phyloP scores from a whole-genome alignment of 768 basidiomycete species.

The Paxillus rubicundulus region DNA sequence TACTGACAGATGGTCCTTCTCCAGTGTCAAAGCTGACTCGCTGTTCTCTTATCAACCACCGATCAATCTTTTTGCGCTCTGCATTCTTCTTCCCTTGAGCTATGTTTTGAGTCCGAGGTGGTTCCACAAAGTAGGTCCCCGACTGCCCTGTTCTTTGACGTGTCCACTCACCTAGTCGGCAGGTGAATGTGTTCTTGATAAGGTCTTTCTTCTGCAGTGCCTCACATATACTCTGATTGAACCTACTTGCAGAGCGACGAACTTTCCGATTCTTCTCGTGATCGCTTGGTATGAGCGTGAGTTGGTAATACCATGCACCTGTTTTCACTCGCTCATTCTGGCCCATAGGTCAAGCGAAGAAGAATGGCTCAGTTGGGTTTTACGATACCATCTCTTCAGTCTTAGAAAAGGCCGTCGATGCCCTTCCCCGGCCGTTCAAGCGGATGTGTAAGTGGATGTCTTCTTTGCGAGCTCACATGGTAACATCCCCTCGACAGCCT shows the following conservation, averaged over 20 bases:
- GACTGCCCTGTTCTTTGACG: slow-evolving; percentile 1
- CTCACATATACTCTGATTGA: not conserved
- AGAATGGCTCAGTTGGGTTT: slow-evolving; percentile 59
- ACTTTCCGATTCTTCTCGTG: slow-evolving; percentile 75
- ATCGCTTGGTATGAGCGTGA: slow-evolving; percentile 83
- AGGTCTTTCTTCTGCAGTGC: slow-evolving; percentile 40
- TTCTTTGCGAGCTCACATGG: not conserved
- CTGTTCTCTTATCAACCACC: slow-evolving; percentile 95
- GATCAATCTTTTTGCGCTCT: slow-evolving; percentile 83
- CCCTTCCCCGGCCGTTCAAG: slow-evolving; percentile 72
- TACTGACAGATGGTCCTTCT: slow-evolving; percentile 12
- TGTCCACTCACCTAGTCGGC: slow-evolving; percentile 15
- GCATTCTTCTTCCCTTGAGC: slow-evolving; percentile 82
- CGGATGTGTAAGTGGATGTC: slow-evolving; percentile 57
- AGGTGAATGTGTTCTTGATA: slow-evolving; percentile 90
- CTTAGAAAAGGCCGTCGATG: slow-evolving; percentile 69
- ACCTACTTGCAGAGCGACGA: slow-evolving; percentile 54
- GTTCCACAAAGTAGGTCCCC: slow-evolving; percentile 84
- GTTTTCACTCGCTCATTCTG: not conserved
- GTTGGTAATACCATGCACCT: not conserved
- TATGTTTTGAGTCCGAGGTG: slow-evolving; percentile 89
- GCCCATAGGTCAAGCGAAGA: slow-evolving; percentile 56
- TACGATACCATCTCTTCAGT: slow-evolving; percentile 69
- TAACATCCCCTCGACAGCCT: slow-evolving; percentile 42
- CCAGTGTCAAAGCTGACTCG: slow-evolving; percentile 82